phyloP scores from a whole-genome alignment of 495 filamentous ascomycete species.

The Neohortaea acidophila region DNA sequence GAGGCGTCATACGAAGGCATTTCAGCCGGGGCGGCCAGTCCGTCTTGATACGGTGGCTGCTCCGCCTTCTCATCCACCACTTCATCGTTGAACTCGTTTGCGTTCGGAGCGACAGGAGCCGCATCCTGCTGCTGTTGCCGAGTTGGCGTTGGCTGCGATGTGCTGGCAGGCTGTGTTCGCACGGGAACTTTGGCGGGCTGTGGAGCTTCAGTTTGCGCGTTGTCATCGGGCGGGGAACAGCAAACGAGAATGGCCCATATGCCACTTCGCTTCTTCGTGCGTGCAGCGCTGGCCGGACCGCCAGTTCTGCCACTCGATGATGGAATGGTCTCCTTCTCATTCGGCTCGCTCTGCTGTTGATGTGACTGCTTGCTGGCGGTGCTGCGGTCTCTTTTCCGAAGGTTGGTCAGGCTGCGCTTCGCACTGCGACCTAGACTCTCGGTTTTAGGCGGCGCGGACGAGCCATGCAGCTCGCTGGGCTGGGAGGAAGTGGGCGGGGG shows the following conservation, averaged over 20 bases:
- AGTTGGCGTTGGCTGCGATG: slow-evolving; percentile 35
- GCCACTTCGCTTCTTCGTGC: slow-evolving; percentile 46
- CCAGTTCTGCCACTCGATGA: slow-evolving; percentile 25
- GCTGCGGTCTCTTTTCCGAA: slow-evolving; percentile 53
- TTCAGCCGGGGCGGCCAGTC: neutral
- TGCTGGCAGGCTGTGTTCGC: slow-evolving; percentile 38
- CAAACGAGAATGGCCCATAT: slow-evolving; percentile 66
- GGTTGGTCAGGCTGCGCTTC: slow-evolving; percentile 53
- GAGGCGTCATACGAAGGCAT: slow-evolving; percentile 5
- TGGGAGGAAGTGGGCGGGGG: too few relatives aligned
- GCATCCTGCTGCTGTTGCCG: slow-evolving; percentile 29
- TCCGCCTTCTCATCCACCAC: slow-evolving; percentile 39
- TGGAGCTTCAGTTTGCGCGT: slow-evolving; percentile 43
- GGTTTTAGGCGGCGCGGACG: too few relatives aligned
- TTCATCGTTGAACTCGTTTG: slow-evolving; percentile 42
- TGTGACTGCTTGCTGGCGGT: slow-evolving; percentile 44
- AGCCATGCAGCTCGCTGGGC: too few relatives aligned
- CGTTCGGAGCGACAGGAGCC: slow-evolving; percentile 35
- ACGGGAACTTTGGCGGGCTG: slow-evolving; percentile 53
- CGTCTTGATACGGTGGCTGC: neutral
- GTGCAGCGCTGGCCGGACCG: slow-evolving; percentile 25
- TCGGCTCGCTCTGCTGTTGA: slow-evolving; percentile 25
- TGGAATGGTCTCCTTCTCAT: slow-evolving; percentile 27
- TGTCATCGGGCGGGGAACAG: slow-evolving; percentile 53
- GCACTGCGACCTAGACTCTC: slow-evolving; percentile 49